Conservation (phyloP, 1,139 yeast species). For the Blastobotrys serpentis region DNA sequence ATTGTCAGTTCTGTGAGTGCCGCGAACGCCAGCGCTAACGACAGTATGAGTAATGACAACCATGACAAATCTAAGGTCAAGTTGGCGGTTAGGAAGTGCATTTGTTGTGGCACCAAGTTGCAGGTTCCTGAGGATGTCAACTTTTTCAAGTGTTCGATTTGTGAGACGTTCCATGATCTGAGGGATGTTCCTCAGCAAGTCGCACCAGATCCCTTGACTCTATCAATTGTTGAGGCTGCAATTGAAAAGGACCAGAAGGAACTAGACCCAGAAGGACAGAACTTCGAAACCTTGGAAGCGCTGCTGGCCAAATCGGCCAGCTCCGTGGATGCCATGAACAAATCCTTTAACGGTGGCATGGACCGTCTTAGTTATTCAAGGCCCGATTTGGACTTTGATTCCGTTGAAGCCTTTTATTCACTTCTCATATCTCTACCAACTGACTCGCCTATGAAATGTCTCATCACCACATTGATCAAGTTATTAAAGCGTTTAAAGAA, state of each 20-base stretch:
- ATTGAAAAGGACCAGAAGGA: constrained; percentile 12
- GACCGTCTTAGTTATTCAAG: constrained; percentile 29
- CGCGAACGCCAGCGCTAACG: constrained; percentile 23
- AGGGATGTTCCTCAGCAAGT: constrained; percentile 21
- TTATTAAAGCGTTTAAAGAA: constrained; percentile 33
- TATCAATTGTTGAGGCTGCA: constrained; percentile 12
- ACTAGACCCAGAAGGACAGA: constrained; percentile 10
- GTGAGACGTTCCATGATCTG: constrained; percentile 35
- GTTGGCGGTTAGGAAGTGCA: constrained; percentile 34
- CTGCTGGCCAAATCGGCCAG: constrained; percentile 27
- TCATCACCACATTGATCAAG: constrained; percentile 26
- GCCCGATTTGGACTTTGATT: constrained; percentile 31
- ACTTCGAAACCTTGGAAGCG: constrained; percentile 19
- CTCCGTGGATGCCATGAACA: constrained; percentile 28
- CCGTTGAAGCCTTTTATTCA: constrained; percentile 29
- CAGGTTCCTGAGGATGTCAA: constrained; percentile 47
- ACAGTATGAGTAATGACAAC: not conserved
- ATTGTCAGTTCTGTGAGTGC: constrained; percentile 29
- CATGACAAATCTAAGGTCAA: not conserved
- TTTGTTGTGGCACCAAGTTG: constrained; percentile 63
- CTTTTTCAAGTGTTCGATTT: constrained; percentile 52
- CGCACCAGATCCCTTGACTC: constrained; percentile 9
- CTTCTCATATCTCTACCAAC: constrained; percentile 22
- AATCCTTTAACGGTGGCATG: constrained; percentile 28
- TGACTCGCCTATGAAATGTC: constrained; percentile 23